Evolutionary conservation across 306 rosid species (phyloP).

Genomic region (Carpinus fangiana): DNA sequence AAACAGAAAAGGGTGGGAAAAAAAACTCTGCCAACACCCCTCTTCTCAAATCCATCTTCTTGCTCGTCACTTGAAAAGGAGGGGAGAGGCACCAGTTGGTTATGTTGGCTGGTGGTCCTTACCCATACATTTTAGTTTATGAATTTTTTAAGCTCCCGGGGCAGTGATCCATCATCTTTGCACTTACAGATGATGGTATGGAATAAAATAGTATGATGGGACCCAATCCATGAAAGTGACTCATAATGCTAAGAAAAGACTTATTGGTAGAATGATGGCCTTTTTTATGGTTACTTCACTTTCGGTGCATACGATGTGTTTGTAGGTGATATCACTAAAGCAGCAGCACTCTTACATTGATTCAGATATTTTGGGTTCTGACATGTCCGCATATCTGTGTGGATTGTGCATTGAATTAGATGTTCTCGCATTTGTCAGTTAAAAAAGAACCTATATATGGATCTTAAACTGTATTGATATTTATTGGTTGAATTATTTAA

Average conservation of each 20-base stretch:
- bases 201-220: not conserved
- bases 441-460: not conserved
- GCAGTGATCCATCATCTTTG: not conserved
- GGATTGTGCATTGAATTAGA: not conserved
- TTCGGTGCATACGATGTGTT: not conserved
- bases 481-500: not conserved
- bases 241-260: not conserved
- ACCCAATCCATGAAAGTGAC: not conserved
- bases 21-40: not conserved
- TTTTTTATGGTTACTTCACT: not conserved
- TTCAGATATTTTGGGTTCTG: slow-evolving; percentile 2
- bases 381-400: not conserved
- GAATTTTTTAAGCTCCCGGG: not conserved
- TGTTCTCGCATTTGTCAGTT: not conserved
- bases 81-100: slow-evolving; percentile 1
- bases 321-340: not conserved
- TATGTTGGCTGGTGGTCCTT: not conserved
- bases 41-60: not conserved
- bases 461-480: not conserved
- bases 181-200: not conserved
- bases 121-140: not conserved
- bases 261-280: not conserved
- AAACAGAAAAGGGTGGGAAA: not conserved
- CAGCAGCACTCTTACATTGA: not conserved
- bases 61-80: not conserved